Evolutionary conservation across 2,329 filamentous ascomycete genomes (phyloP), one percentile per base, ranked within the genome.

Genomic region (Ceratocystis lukuohia): DNA sequence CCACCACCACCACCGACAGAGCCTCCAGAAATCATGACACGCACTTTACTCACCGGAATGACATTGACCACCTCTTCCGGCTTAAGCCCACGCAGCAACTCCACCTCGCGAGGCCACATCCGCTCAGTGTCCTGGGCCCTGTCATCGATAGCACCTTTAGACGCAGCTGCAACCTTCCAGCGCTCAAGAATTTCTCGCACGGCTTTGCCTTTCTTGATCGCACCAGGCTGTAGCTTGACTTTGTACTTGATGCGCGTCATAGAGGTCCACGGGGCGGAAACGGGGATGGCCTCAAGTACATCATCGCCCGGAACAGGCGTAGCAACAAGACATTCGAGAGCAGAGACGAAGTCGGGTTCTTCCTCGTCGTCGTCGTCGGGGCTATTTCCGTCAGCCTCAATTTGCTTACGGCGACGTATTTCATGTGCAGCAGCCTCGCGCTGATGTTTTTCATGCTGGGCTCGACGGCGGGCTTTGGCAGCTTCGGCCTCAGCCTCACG

Each of bases 191-290:
- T 87, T 75, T 97, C 93, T 74, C 89, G 90, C 61, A 96, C 85
- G 0, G 91, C 92, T 74, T 96, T 97, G 8, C 94, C 93, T 77
- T 96, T 96, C 80, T 97, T 99, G 69, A 87, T 82, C 0, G 85
- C 77, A 0, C 94, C 94, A 0, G 94, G 94, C 76, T 97, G 94
- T 71, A 99, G 76, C 79, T 99, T 99, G 65, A 87, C 89, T 76
- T 95, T 95, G 79, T 96, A 97, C 76, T 96, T 96, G 76, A 88
- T 89, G 66, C 83, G 84, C 1, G 76, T 80, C 70, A 88, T 76
- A 1, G 86, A 85, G 28, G 75, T 77, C 80, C 85, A 88, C 1
- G 86, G 86, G 3, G 82, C 86, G 71, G 86, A 88, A 2, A 88
- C 76, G 1, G 84, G 82, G 1, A 88, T 77, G 0, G 78, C 80